Evolutionary conservation across 768 basidiomycete species (phyloP).

Genomic region (Tylopilus plumbeoviolaceoides): DNA sequence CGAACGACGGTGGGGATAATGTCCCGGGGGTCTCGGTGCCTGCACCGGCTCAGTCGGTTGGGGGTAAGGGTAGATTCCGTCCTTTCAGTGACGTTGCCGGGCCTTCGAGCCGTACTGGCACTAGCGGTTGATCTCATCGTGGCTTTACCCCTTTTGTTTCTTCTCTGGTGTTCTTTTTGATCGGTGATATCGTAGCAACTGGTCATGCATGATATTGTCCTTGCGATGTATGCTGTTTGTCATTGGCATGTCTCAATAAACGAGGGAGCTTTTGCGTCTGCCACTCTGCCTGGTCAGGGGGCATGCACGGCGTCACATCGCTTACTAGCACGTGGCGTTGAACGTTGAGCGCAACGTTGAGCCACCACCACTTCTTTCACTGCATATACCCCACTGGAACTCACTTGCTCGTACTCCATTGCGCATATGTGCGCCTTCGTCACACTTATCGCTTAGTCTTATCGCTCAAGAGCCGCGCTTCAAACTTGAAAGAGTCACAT

Average conservation of each 20-base stretch:
- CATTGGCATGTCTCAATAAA: neutral
- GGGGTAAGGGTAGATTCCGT: conserved; percentile 2
- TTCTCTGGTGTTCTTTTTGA: neutral
- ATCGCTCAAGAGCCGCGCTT: too few species aligned
- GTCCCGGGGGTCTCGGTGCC: conserved; percentile 5
- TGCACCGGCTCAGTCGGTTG: conserved; percentile 11
- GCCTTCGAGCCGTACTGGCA: neutral
- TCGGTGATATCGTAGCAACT: neutral
- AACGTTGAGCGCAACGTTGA: too few species aligned
- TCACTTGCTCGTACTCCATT: too few species aligned
- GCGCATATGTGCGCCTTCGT: too few species aligned
- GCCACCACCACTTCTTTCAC: too few species aligned
- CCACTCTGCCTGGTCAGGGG: too few species aligned
- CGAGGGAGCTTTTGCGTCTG: too few species aligned
- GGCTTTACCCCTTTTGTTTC: neutral
- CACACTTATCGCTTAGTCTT: too few species aligned
- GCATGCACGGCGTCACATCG: too few species aligned
- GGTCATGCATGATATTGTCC: neutral
- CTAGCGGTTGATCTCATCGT: neutral
- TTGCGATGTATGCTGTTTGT: neutral
- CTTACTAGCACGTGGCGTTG: too few species aligned
- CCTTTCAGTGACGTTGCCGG: neutral
- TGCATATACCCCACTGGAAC: too few species aligned
- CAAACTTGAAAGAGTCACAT: too few species aligned
- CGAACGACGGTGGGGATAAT: conserved; percentile 14